Conservation (phyloP, 495 filamentous ascomycete species). For the Thozetella sp. region DNA sequence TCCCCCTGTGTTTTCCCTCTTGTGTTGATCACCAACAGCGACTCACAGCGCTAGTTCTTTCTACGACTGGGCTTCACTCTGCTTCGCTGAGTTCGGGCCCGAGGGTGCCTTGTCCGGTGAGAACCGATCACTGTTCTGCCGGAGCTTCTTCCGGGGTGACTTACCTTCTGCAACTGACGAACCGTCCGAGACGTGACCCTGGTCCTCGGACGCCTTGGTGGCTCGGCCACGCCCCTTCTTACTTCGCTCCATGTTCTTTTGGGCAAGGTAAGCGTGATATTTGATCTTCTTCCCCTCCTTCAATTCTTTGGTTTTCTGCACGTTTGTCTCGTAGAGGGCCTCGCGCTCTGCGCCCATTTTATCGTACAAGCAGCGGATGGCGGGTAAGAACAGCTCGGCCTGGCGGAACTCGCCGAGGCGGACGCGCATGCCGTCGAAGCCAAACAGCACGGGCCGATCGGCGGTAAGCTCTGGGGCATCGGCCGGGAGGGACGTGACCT, state of each 20-base stretch:
- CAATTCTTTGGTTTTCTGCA: slow-evolving; percentile 2
- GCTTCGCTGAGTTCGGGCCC: background rate
- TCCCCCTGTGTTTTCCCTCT: too few relatives aligned
- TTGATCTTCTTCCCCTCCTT: background rate
- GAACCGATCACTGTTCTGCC: background rate
- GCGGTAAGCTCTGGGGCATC: slow-evolving; percentile 15
- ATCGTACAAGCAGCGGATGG: slow-evolving; percentile 68
- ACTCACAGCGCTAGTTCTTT: background rate
- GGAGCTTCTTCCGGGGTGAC: background rate
- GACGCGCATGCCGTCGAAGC: slow-evolving; percentile 88
- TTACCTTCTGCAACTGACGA: background rate
- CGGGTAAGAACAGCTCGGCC: slow-evolving; percentile 73
- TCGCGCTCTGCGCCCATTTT: slow-evolving; percentile 19
- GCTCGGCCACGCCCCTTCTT: background rate
- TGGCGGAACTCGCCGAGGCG: slow-evolving; percentile 78
- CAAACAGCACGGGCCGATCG: slow-evolving; percentile 66
- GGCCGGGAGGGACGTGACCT: slow-evolving; percentile 52
- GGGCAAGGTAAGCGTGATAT: too few relatives aligned
- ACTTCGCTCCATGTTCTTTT: background rate
- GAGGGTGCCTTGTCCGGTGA: background rate
- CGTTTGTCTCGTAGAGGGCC: background rate
- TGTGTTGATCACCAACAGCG: background rate
- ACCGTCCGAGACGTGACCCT: background rate
- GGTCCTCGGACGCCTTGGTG: background rate
- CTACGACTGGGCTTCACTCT: background rate